A percentile compares a stretch with the other conserved stretches of the same genome.
These are phyloP conservation scores for Prunus fruticosa DNA, from an alignment of 306 rosid genomes.

Conservation along the genomic window DNA sequence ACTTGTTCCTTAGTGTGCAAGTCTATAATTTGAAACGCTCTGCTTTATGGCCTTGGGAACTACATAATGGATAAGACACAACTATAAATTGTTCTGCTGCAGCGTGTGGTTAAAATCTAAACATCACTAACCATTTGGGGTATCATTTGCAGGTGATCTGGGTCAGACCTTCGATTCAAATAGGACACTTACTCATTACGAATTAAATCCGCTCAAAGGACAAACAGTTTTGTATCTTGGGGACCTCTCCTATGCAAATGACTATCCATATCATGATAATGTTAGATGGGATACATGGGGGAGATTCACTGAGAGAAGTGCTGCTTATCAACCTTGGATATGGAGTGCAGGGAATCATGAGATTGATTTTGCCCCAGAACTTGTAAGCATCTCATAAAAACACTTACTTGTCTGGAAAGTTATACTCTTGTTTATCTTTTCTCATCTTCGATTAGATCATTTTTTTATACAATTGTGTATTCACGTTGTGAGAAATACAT, in stretches of 20 bases:
- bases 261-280: constrained; percentile 65
- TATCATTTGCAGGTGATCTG: constrained; percentile 56
- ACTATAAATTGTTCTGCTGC: no score
- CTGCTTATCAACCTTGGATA: constrained; percentile 97
- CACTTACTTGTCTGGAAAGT: no score
- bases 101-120: not conserved
- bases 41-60: not conserved
- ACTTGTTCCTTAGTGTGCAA: not conserved
- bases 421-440: no score
- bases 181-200: constrained; percentile 68
- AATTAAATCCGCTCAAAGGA: constrained; percentile 53
- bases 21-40: not conserved
- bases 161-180: constrained; percentile 91
- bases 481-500: no score
- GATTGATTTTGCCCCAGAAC: constrained; percentile 61
- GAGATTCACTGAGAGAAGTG: constrained; percentile 75
- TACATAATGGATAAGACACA: no score
- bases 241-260: constrained; percentile 80
- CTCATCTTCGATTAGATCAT: no score
- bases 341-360: constrained; percentile 96
- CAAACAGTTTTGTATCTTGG: constrained; percentile 71
- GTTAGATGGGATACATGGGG: constrained; percentile 87
- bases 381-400: constrained; percentile 39
- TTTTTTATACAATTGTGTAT: no score
- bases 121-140: not conserved